phyloP scores from a whole-genome alignment of 192 early-diverging fungal species.

The Dimargaris xerosporica region DNA sequence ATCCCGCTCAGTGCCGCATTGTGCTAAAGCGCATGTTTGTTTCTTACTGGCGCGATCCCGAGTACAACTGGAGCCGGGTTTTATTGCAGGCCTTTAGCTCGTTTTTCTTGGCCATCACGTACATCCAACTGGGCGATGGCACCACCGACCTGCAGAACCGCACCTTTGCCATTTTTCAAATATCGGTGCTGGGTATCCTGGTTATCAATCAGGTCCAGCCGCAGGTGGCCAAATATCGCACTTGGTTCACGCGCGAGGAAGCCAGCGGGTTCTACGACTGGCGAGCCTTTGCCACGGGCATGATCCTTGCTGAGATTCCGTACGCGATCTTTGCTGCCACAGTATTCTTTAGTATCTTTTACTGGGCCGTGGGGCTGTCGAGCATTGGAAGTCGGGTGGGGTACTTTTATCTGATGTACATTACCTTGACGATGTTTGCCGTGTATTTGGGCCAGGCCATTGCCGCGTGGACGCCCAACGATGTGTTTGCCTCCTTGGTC shows the following conservation, averaged over 20 bases:
- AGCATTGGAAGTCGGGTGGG: conserved; percentile 28
- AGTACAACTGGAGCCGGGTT: conserved; percentile 53
- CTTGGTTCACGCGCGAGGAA: conserved; percentile 42
- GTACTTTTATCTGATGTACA: conserved; percentile 41
- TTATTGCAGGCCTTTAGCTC: conserved; percentile 35
- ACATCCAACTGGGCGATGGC: conserved; percentile 38
- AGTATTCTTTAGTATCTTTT: conserved; percentile 38
- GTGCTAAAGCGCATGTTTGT: conserved; percentile 51
- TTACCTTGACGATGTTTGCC: conserved; percentile 32
- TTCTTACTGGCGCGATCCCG: conserved; percentile 50
- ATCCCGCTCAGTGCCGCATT: conserved; percentile 29
- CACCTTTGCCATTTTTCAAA: conserved; percentile 35
- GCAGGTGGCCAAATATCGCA: conserved; percentile 39
- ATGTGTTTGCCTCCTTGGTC: conserved; percentile 39
- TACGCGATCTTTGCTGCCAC: conserved; percentile 36
- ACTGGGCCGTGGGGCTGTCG: conserved; percentile 44
- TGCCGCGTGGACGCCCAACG: conserved; percentile 34
- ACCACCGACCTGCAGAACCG: conserved; percentile 41
- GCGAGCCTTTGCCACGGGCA: conserved; percentile 41
- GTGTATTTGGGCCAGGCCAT: conserved; percentile 38
- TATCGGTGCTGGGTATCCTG: conserved; percentile 33
- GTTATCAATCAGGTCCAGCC: conserved; percentile 49
- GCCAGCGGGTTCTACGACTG: conserved; percentile 48
- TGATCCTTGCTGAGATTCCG: conserved; percentile 42
- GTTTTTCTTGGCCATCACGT: conserved; percentile 52